phyloP scores from a whole-genome alignment of 768 basidiomycete species.

The Xanthoconium stramineum region DNA sequence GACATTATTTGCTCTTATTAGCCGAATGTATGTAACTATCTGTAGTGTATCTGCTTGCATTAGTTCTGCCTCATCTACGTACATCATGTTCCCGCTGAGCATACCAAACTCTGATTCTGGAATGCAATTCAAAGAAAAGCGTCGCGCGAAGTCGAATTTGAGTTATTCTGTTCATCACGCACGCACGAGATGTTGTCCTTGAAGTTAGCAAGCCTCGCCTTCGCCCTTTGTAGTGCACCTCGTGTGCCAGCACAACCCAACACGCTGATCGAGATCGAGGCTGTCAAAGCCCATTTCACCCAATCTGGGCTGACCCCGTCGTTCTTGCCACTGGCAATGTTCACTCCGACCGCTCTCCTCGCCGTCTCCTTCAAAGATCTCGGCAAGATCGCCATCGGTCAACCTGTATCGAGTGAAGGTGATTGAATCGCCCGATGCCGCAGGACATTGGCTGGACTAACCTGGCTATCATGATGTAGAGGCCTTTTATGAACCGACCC shows the following conservation, averaged over 20 bases:
- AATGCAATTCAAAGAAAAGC: conserved; percentile 4
- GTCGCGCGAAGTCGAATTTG: neutral
- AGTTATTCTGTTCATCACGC: neutral
- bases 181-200: conserved; percentile 14
- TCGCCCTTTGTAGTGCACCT: conserved; percentile 36
- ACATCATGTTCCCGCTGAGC: conserved; percentile 2
- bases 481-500: conserved; percentile 49
- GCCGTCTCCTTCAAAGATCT: conserved; percentile 47
- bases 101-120: conserved; percentile 24
- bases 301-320: conserved; percentile 61
- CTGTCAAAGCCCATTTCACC: conserved; percentile 66
- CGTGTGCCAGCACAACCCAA: conserved; percentile 46
- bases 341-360: conserved; percentile 60
- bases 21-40: conserved; percentile 27
- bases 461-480: conserved; percentile 37
- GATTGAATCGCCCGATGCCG: conserved; percentile 26
- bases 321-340: conserved; percentile 44
- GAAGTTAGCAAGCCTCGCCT: conserved; percentile 18
- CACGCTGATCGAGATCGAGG: conserved; percentile 45
- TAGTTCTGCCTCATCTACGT: conserved; percentile 22
- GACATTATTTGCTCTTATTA: conserved; percentile 25
- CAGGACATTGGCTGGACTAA: neutral
- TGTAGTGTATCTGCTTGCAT: conserved; percentile 33
- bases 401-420: conserved; percentile 55
- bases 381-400: conserved; percentile 54